Evolutionary conservation across 2,329 filamentous ascomycete species (phyloP).

Genomic region (Penicillium corylophilum): DNA sequence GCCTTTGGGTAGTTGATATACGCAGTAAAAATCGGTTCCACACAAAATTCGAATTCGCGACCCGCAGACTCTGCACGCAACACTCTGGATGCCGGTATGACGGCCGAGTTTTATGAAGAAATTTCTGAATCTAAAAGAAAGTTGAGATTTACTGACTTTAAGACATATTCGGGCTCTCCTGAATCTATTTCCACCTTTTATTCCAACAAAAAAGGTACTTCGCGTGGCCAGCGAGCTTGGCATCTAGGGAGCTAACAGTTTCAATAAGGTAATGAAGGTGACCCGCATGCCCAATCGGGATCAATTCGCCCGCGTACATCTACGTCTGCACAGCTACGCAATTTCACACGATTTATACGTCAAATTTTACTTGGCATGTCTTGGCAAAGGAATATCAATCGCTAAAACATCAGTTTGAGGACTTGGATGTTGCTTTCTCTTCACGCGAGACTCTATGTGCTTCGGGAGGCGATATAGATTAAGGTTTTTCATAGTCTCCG

Average conservation of each 20-base stretch:
- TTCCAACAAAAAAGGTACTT: neutral
- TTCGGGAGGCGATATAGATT: neutral
- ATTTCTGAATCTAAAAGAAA: too few relatives aligned
- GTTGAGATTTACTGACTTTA: too few relatives aligned
- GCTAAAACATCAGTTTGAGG: neutral
- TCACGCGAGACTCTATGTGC: neutral
- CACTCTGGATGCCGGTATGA: neutral
- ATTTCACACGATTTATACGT: neutral
- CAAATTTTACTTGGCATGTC: neutral
- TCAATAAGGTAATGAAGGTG: neutral
- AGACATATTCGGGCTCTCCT: too few relatives aligned
- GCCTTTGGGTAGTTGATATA: neutral
- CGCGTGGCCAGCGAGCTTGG: neutral
- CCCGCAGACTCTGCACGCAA: neutral
- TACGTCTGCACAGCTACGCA: neutral
- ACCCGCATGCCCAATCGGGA: neutral
- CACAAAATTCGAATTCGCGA: neutral
- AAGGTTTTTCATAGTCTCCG: too few relatives aligned
- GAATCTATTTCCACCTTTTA: neutral
- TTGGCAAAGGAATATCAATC: neutral
- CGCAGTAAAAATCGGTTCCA: neutral
- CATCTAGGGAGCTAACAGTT: neutral
- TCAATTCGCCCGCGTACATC: neutral
- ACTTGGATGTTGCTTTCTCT: neutral
- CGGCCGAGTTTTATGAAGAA: neutral